Evolutionary conservation across 306 rosid species (phyloP).

Genomic region (Trichosanthes truncata): DNA sequence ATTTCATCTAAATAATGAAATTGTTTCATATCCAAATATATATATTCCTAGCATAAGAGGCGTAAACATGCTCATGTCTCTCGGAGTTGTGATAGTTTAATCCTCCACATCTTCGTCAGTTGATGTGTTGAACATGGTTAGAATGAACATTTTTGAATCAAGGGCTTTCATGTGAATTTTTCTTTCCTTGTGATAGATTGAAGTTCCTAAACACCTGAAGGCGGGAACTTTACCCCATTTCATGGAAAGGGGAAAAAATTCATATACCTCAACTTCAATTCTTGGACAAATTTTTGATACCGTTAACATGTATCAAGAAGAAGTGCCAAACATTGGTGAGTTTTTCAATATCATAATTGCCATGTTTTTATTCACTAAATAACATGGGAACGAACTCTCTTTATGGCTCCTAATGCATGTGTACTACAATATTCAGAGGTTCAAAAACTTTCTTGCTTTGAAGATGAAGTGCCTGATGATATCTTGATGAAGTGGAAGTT

Average conservation of each 20-base stretch:
- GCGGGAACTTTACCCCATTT: constrained; percentile 48
- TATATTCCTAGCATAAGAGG: not conserved
- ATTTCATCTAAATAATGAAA: not conserved
- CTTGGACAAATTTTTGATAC: constrained; percentile 55
- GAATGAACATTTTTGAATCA: not conserved
- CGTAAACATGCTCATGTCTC: not conserved
- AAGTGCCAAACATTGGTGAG: constrained; percentile 29
- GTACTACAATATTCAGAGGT: constrained; percentile 28
- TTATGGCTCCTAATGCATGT: not conserved
- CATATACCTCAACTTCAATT: constrained; percentile 47
- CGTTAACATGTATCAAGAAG: constrained; percentile 26
- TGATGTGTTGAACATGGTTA: not conserved
- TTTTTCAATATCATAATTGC: not conserved
- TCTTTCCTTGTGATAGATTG: constrained; percentile 26
- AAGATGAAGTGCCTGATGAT: constrained; percentile 30
- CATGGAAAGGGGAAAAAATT: constrained; percentile 32
- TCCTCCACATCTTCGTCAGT: not conserved
- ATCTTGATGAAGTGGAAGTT: constrained; percentile 29
- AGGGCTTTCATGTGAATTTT: not conserved
- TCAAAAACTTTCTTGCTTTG: constrained; percentile 42
- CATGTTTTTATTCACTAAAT: not conserved
- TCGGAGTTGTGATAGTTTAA: not conserved
- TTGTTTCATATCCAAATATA: not conserved
- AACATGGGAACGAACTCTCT: not conserved
- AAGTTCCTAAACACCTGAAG: constrained; percentile 36